Evolutionary conservation across 805 yeast genomes (phyloP).

Genomic region (Scheffersomyces coipomensis): DNA sequence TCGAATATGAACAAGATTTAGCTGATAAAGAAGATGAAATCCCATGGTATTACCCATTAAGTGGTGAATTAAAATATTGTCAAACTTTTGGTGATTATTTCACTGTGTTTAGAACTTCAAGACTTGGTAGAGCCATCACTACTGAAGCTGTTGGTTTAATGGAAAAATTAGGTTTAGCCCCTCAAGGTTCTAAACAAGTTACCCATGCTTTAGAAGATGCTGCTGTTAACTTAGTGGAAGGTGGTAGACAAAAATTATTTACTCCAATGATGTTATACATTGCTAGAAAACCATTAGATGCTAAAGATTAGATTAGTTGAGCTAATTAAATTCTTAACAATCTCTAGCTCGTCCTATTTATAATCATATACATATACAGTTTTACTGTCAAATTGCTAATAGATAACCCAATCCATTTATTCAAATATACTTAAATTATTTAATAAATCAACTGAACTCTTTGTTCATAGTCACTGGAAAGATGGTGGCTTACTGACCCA

Average conservation of each 20-base stretch:
- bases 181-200: slow-evolving; percentile 85
- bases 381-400: not conserved
- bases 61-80: slow-evolving; percentile 89
- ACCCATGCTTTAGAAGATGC: slow-evolving; percentile 95
- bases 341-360: no score
- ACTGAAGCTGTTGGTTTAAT: slow-evolving; percentile 75
- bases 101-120: slow-evolving; percentile 87
- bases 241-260: slow-evolving; percentile 86
- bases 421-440: not conserved
- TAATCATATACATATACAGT: not conserved
- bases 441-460: no score
- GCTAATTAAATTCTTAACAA: no score
- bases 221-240: slow-evolving; percentile 90
- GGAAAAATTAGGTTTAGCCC: slow-evolving; percentile 86
- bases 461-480: no score
- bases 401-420: no score
- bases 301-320: slow-evolving; percentile 6
- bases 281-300: slow-evolving; percentile 69
- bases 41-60: slow-evolving; percentile 97
- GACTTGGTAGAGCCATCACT: slow-evolving; percentile 81
- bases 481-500: no score
- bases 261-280: slow-evolving; percentile 98
- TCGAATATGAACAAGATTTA: slow-evolving; percentile 73
- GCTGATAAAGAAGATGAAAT: slow-evolving; percentile 79
- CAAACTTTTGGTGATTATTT: slow-evolving; percentile 75